Conservation (phyloP, 306 rosid species). For the Benincasa hispida region DNA sequence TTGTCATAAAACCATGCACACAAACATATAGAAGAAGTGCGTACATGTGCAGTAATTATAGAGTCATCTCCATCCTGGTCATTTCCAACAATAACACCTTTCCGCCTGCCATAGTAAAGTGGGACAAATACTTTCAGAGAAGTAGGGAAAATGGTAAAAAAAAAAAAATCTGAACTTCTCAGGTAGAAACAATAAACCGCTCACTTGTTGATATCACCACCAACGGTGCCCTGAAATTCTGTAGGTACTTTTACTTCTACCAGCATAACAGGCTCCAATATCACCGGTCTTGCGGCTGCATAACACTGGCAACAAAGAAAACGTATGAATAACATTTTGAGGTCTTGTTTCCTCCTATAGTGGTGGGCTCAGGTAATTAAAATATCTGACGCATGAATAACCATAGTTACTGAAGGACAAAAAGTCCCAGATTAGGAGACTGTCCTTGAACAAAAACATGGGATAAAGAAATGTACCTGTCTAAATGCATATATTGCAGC, state of each 20-base stretch:
- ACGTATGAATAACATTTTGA: background rate
- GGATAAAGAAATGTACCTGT: slow-evolving; percentile 38
- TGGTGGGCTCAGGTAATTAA: background rate
- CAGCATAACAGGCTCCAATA: slow-evolving; percentile 94
- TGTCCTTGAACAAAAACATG: background rate
- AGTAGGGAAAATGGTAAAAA: slow-evolving; percentile 10
- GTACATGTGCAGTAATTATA: slow-evolving; percentile 72
- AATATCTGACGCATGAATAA: background rate
- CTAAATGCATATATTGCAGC: slow-evolving; percentile 96
- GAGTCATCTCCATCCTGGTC: slow-evolving; percentile 99
- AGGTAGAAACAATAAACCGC: slow-evolving; percentile 8
- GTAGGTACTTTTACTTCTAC: slow-evolving; percentile 96
- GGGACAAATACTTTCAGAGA: background rate
- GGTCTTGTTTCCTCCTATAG: background rate
- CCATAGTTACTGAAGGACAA: background rate
- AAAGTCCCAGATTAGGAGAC: background rate
- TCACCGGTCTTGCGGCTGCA: slow-evolving; percentile 69
- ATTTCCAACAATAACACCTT: slow-evolving; percentile 89
- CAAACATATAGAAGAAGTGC: slow-evolving; percentile 10
- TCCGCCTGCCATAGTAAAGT: slow-evolving; percentile 45
- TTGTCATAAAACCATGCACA: background rate
- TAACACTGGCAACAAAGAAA: slow-evolving; percentile 44
- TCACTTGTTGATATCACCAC: slow-evolving; percentile 94
- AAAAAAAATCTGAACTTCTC: background rate
- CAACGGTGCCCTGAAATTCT: slow-evolving; percentile 96